Conservation (phyloP, 2,329 filamentous ascomycete genomes). For the Xylaria sp. region DNA sequence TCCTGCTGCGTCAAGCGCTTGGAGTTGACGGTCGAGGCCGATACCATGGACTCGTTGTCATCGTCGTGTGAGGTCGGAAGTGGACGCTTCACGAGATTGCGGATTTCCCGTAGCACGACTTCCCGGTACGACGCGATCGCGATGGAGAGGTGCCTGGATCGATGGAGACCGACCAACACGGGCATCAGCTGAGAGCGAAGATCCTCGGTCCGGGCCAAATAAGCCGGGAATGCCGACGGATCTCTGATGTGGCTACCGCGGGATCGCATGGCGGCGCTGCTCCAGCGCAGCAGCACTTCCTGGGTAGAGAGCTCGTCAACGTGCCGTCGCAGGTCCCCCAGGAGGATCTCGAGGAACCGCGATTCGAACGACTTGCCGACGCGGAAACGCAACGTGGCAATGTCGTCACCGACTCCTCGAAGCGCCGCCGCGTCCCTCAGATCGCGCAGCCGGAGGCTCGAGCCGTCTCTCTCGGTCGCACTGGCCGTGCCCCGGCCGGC, state of each 20-base stretch:
- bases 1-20: conserved; percentile 81
- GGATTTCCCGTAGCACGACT: conserved; percentile 84
- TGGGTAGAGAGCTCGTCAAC: conserved; percentile 74
- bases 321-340: conserved; percentile 84
- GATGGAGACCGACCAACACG: conserved; percentile 80
- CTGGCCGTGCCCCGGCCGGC: conserved; percentile 69
- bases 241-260: conserved; percentile 74
- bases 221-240: conserved; percentile 78
- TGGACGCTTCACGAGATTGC: conserved; percentile 82
- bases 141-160: conserved; percentile 80
- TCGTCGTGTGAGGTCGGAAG: conserved; percentile 94
- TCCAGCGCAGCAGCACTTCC: conserved; percentile 87
- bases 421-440: conserved; percentile 81
- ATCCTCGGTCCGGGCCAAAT: conserved; percentile 76
- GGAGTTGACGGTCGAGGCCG: conserved; percentile 78
- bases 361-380: conserved; percentile 89
- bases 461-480: conserved; percentile 43
- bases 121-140: conserved; percentile 89
- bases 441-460: conserved; percentile 66
- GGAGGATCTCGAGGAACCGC: conserved; percentile 79
- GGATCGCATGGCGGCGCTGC: conserved; percentile 76
- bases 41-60: conserved; percentile 89
- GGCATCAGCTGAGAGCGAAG: conserved; percentile 76
- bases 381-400: conserved; percentile 78
- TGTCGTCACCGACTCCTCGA: conserved; percentile 80